A percentile compares a stretch with the other conserved stretches of the same genome.
phyloP scores from a whole-genome alignment of 2,329 filamentous ascomycete species.

The Allantophomopsis cytisporea region DNA sequence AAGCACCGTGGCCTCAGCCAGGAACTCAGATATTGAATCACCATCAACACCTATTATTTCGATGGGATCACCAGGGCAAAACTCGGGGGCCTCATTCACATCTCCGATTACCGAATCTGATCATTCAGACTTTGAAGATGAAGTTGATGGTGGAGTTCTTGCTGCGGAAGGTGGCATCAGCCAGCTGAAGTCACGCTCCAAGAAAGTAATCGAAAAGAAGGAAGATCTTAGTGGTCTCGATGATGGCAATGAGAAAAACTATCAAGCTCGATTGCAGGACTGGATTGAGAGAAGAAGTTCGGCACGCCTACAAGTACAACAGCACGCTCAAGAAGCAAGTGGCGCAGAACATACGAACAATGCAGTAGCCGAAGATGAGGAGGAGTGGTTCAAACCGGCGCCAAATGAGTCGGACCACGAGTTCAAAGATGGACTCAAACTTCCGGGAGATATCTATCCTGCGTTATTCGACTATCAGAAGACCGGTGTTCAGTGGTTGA shows the following conservation, averaged over 20 bases:
- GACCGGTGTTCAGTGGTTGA: slow-evolving; percentile 91
- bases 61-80: slow-evolving; percentile 16
- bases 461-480: slow-evolving; percentile 95
- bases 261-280: slow-evolving; percentile 57
- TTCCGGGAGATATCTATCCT: slow-evolving; percentile 88
- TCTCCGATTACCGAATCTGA: slow-evolving; percentile 10
- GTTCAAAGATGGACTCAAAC: slow-evolving; percentile 58
- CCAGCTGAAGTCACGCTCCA: slow-evolving; percentile 22
- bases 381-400: slow-evolving; percentile 77
- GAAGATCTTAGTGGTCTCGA: slow-evolving; percentile 40
- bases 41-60: slow-evolving; percentile 7
- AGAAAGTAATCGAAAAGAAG: slow-evolving; percentile 16
- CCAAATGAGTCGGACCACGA: slow-evolving; percentile 66
- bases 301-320: slow-evolving; percentile 34
- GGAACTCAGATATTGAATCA: slow-evolving; percentile 13
- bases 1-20: slow-evolving; percentile 23
- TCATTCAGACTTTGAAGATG: slow-evolving; percentile 18
- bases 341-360: slow-evolving; percentile 29
- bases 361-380: slow-evolving; percentile 25
- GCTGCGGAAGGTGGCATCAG: slow-evolving; percentile 24
- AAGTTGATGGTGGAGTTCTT: slow-evolving; percentile 18
- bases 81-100: slow-evolving; percentile 20
- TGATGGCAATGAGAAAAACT: slow-evolving; percentile 77
- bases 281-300: slow-evolving; percentile 57
- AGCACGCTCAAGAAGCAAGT: slow-evolving; percentile 17